These are phyloP conservation scores for Arabis alpina DNA, from an alignment of 345 rosid genomes.

Conservation along the genomic window DNA sequence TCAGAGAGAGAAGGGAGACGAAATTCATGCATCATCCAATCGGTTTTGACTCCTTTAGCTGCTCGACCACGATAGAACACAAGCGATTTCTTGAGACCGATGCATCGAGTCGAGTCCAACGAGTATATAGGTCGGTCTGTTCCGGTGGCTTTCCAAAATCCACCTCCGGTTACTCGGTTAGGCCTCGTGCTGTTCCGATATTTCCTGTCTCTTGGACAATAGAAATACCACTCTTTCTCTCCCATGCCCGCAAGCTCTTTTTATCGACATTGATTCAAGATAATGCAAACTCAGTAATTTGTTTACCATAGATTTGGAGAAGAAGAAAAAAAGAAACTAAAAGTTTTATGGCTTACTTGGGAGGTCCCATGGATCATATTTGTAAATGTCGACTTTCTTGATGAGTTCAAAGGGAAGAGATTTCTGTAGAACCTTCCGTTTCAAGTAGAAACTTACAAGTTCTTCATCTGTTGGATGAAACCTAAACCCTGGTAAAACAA, in stretches of 20 bases:
- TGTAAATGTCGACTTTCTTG: conserved; percentile 91
- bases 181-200: conserved; percentile 92
- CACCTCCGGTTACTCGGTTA: conserved; percentile 90
- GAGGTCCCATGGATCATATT: conserved; percentile 97
- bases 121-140: conserved; percentile 97
- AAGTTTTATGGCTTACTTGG: conserved; percentile 67
- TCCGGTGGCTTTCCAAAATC: conserved; percentile 98
- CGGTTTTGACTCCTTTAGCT: conserved; percentile 89
- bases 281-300: not conserved
- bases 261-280: conserved; percentile 23
- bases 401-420: conserved; percentile 78
- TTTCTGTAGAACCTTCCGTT: conserved; percentile 63
- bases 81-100: conserved; percentile 89
- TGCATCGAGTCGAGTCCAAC: conserved; percentile 68
- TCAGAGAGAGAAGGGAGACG: conserved; percentile 75
- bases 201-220: conserved; percentile 90
- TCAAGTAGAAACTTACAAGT: conserved; percentile 85
- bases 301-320: not conserved
- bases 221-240: conserved; percentile 96
- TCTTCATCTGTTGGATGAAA: conserved; percentile 98
- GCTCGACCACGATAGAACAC: conserved; percentile 96
- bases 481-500: conserved; percentile 86
- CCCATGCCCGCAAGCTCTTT: conserved; percentile 73
- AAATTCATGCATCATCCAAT: conserved; percentile 99
- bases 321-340: not conserved